These are phyloP conservation scores for Annulohypoxylon maeteangense DNA, from an alignment of 495 filamentous ascomycete species.

Conservation along the genomic window DNA sequence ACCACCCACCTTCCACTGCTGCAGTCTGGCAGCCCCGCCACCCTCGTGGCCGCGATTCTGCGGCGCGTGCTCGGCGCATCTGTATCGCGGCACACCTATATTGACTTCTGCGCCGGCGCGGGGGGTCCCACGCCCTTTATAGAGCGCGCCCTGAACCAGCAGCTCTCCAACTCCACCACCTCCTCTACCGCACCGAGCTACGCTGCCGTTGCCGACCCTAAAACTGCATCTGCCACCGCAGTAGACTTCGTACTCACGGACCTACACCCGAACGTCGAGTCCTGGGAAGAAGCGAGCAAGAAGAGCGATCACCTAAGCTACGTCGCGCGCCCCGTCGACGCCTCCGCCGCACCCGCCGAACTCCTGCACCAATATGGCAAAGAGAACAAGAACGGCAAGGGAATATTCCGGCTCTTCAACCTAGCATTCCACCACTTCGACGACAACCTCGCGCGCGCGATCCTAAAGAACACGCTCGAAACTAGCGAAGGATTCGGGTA, in stretches of 20 bases:
- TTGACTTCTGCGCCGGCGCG: constrained; percentile 80
- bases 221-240: constrained; percentile 21
- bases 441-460: constrained; percentile 65
- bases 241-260: constrained; percentile 76
- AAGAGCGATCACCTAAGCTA: constrained; percentile 64
- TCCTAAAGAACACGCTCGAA: constrained; percentile 70
- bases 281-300: constrained; percentile 66
- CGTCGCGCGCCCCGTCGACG: constrained; percentile 69
- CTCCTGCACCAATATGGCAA: constrained; percentile 51
- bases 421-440: constrained; percentile 83
- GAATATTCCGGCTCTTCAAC: constrained; percentile 74
- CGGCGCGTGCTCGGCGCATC: constrained; percentile 51
- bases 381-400: constrained; percentile 48
- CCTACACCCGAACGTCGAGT: constrained; percentile 70
- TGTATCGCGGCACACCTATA: constrained; percentile 63
- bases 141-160: constrained; percentile 54
- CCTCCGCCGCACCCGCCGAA: constrained; percentile 60
- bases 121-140: constrained; percentile 75
- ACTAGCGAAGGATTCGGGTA: constrained; percentile 72
- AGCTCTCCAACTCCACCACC: constrained; percentile 26
- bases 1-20: constrained; percentile 57
- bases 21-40: constrained; percentile 59
- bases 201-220: constrained; percentile 37
- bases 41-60: constrained; percentile 60
- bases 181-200: constrained; percentile 39